These are phyloP conservation scores for Alternaria arbusti DNA, from an alignment of 2,329 filamentous ascomycete genomes.

Conservation along the genomic window DNA sequence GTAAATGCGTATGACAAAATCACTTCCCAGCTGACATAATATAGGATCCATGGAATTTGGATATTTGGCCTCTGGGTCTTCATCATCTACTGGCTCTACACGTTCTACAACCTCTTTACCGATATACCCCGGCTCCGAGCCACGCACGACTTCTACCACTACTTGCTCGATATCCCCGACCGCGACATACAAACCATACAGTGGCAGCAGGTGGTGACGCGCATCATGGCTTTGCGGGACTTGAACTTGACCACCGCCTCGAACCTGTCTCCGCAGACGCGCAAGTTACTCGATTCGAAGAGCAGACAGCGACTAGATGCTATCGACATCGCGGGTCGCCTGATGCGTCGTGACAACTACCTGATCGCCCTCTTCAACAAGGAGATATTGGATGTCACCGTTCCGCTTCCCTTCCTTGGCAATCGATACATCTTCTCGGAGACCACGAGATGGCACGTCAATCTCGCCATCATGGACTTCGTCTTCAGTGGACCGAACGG, in stretches of 20 bases:
- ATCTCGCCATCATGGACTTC: constrained; percentile 89
- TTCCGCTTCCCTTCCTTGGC: constrained; percentile 83
- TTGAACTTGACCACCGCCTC: constrained; percentile 83
- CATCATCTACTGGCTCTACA: constrained; percentile 84
- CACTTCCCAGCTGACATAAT: not conserved
- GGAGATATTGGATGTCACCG: constrained; percentile 84
- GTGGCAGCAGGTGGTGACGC: constrained; percentile 88
- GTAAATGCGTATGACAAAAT: not conserved
- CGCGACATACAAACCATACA: constrained; percentile 92
- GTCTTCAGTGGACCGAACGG: constrained; percentile 84
- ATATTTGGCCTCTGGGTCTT: constrained; percentile 84
- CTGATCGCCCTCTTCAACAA: constrained; percentile 98
- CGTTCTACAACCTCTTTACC: constrained; percentile 74
- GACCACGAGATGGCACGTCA: constrained; percentile 89
- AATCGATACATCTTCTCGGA: constrained; percentile 84
- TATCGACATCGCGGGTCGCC: constrained; percentile 92
- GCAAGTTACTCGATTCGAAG: constrained; percentile 75
- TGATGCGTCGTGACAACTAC: constrained; percentile 98
- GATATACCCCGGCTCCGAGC: constrained; percentile 75
- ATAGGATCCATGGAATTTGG: constrained; percentile 74
- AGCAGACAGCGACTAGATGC: constrained; percentile 95
- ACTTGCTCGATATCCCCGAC: constrained; percentile 82
- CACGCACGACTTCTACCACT: constrained; percentile 84
- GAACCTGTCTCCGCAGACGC: constrained; percentile 63
- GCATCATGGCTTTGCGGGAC: constrained; percentile 83